A percentile compares a stretch with the other conserved stretches of the same genome.
Conservation (phyloP, 768 basidiomycete genomes). For the Russula sp. region DNA sequence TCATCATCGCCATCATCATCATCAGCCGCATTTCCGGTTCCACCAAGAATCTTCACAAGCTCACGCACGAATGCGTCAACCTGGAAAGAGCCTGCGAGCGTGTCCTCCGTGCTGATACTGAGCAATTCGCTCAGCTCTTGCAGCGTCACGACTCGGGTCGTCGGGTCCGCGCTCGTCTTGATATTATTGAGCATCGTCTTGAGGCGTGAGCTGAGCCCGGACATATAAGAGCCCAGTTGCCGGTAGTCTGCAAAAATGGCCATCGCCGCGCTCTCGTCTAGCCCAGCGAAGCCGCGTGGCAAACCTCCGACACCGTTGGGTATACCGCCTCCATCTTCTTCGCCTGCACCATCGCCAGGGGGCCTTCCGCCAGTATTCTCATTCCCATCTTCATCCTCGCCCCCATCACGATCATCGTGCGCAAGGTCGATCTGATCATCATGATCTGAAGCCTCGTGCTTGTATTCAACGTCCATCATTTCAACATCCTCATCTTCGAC, state of each 20-base stretch:
- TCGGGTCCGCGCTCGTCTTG: constrained; percentile 77
- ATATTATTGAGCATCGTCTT: constrained; percentile 89
- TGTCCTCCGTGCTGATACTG: constrained; percentile 96
- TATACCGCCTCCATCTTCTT: constrained; percentile 33
- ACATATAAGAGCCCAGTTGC: constrained; percentile 88
- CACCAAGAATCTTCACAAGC: constrained; percentile 85
- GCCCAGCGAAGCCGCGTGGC: constrained; percentile 25
- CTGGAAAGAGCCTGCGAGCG: constrained; percentile 91
- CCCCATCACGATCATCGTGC: constrained; percentile 42
- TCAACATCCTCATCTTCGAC: constrained; percentile 67
- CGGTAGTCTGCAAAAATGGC: constrained; percentile 85
- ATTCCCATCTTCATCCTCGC: constrained; percentile 45
- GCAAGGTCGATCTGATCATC: constrained; percentile 42
- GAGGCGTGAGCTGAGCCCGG: constrained; percentile 78
- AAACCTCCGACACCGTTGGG: constrained; percentile 27
- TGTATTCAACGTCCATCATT: constrained; percentile 64
- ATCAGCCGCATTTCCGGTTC: constrained; percentile 63
- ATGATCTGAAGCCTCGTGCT: constrained; percentile 42
- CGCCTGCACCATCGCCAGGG: constrained; percentile 31
- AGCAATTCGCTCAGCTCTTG: constrained; percentile 94
- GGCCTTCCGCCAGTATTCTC: constrained; percentile 35
- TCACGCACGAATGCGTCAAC: constrained; percentile 90
- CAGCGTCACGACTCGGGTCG: constrained; percentile 79
- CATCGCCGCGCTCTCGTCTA: constrained; percentile 68
- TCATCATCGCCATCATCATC: constrained; percentile 66